phyloP scores from a whole-genome alignment of 1,139 yeast species.

The Kodamaea ohmeri region DNA sequence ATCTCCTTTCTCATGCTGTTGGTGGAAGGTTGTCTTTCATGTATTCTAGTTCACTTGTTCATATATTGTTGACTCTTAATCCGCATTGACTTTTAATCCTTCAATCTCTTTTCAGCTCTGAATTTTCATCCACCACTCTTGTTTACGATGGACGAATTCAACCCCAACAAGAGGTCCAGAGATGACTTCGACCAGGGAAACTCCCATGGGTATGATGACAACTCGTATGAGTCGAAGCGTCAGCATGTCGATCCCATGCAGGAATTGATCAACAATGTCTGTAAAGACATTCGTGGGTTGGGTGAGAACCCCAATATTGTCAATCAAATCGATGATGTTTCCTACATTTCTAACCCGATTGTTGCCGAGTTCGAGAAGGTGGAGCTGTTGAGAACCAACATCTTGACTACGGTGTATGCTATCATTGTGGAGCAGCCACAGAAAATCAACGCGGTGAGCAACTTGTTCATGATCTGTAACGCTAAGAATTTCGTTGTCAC shows the following conservation, averaged over 20 bases:
- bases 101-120: too few species aligned
- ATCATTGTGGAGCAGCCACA: constrained; percentile 87
- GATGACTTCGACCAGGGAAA: constrained; percentile 24
- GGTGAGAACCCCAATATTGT: constrained; percentile 60
- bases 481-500: constrained; percentile 68
- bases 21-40: too few species aligned
- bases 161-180: constrained; percentile 36
- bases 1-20: too few species aligned
- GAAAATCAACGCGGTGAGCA: constrained; percentile 68
- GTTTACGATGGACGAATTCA: constrained; percentile 19
- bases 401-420: constrained; percentile 64
- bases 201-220: constrained; percentile 14
- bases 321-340: constrained; percentile 61
- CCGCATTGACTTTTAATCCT: too few species aligned
- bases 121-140: background rate
- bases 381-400: constrained; percentile 56
- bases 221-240: constrained; percentile 28
- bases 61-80: too few species aligned
- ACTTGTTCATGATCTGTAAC: constrained; percentile 68
- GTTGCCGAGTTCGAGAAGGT: constrained; percentile 69
- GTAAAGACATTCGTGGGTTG: constrained; percentile 58
- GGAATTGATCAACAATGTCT: constrained; percentile 42
- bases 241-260: constrained; percentile 43
- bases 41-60: too few species aligned
- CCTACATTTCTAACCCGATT: constrained; percentile 63